A percentile compares a stretch with the other conserved stretches of the same genome.
These are phyloP conservation scores for Daedalea quercina DNA, from an alignment of 768 basidiomycete genomes.

Conservation along the genomic window DNA sequence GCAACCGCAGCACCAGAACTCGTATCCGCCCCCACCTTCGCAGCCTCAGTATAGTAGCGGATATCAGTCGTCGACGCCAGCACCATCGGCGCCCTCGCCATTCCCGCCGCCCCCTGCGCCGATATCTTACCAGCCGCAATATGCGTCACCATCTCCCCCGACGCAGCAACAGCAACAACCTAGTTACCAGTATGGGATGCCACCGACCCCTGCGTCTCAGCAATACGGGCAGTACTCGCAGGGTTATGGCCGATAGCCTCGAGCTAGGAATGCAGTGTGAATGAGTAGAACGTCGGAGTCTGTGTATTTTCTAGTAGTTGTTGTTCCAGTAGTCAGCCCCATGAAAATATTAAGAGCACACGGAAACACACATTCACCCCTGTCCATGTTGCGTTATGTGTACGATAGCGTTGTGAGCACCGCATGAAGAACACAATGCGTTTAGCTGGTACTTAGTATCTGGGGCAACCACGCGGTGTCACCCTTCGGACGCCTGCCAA, in stretches of 20 bases:
- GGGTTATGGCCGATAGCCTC: constrained; percentile 8
- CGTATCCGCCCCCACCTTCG: constrained; percentile 17
- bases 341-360: no score
- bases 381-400: no score
- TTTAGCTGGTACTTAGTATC: no score
- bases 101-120: constrained; percentile 15
- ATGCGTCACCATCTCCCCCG: constrained; percentile 5
- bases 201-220: constrained; percentile 11
- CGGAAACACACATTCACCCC: no score
- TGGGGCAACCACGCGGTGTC: no score
- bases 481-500: no score
- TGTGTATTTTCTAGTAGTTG: no score
- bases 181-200: constrained; percentile 14
- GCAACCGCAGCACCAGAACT: constrained; percentile 15
- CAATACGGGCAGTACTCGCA: constrained; percentile 16
- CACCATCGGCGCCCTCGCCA: constrained; percentile 9
- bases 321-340: no score
- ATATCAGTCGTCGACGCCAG: constrained; percentile 12
- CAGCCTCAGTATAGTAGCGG: constrained; percentile 12
- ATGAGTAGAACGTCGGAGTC: no score
- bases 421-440: no score
- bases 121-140: constrained; percentile 14
- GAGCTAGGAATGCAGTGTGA: no score
- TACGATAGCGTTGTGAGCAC: no score
- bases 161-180: constrained; percentile 11